Base-by-base conservation (phyloP, 2,329 filamentous ascomycete genomes). In the Aureobasidium namibiae region DNA sequence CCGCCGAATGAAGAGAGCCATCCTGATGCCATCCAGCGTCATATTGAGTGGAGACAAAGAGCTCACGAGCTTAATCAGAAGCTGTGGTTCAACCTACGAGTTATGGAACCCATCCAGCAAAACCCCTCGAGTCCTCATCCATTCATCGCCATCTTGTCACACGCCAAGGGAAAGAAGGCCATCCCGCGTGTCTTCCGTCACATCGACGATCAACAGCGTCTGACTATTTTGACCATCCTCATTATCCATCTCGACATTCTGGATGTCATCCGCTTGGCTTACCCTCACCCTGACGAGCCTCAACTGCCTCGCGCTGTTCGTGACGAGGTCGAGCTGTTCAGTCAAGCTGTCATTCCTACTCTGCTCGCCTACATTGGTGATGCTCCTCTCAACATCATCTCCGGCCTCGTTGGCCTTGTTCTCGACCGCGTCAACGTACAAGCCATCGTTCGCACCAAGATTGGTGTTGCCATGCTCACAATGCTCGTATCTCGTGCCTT, bases 161-260 rank as follows among this genome's bases (percentile, higher is more conserved):
- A 94, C 68, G 84, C 87, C 65, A 99, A 99, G 78, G 94, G 94
- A 69, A 97, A 96, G 78, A 96, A 94, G 77, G 90, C 89, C 1
- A 90, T 99, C 62, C 91, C 91, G 52, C 90, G 94, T 59, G 89
- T 97, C 56, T 97, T 97, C 82, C 87, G 91, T 44, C 90, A 96
- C 68, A 89, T 96, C 56, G 88, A 89, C 63, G 88, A 92, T 63
- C 89, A 96, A 69, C 92, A 97, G 74, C 89, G 92, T 52, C 92
- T 94, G 23, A 97, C 92, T 1, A 90, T 97, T 63, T 80, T 99
- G 63, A 99, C 94, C 5, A 92, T 99, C 82, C 92, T 99, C 65
- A 84, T 95, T 61, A 87, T 96, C 54, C 91, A 97, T 67, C 84
- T 99, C 33, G 94, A 97, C 71, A 85, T 89, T 65, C 81, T 99